Evolutionary conservation across 164 flowering plant genomes (phyloP).

Genomic region (Stephania japonica): DNA sequence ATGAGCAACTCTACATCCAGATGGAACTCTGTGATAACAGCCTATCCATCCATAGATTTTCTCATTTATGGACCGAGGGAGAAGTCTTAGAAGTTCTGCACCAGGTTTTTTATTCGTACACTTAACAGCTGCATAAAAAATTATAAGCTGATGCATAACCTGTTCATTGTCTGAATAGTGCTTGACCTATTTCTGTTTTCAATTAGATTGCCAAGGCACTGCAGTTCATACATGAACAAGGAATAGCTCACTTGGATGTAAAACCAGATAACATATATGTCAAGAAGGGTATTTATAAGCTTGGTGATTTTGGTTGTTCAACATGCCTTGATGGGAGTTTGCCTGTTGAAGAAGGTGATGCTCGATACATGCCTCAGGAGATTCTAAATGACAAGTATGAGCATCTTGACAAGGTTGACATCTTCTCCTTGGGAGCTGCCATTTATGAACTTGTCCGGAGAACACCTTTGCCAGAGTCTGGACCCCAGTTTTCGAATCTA

Average conservation of each 20-base stretch:
- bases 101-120: conserved; percentile 43
- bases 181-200: conserved; percentile 12
- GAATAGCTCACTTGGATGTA: conserved; percentile 81
- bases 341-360: conserved; percentile 95
- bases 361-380: conserved; percentile 95
- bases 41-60: conserved; percentile 39
- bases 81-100: conserved; percentile 52
- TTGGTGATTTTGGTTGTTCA: conserved; percentile 97
- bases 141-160: neutral
- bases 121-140: neutral
- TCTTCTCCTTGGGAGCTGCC: conserved; percentile 81
- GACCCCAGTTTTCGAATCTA: conserved; percentile 51
- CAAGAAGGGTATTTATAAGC: conserved; percentile 76
- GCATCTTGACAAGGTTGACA: conserved; percentile 81
- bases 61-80: conserved; percentile 39
- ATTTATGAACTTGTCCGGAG: conserved; percentile 76
- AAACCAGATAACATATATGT: conserved; percentile 96
- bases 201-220: conserved; percentile 70
- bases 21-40: conserved; percentile 90
- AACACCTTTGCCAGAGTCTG: conserved; percentile 70
- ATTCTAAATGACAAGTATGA: conserved; percentile 80
- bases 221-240: conserved; percentile 70
- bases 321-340: conserved; percentile 65
- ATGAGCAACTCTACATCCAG: conserved; percentile 87
- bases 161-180: neutral